phyloP scores from a whole-genome alignment of 805 yeast species.

The Zygosaccharomyces lentus region DNA sequence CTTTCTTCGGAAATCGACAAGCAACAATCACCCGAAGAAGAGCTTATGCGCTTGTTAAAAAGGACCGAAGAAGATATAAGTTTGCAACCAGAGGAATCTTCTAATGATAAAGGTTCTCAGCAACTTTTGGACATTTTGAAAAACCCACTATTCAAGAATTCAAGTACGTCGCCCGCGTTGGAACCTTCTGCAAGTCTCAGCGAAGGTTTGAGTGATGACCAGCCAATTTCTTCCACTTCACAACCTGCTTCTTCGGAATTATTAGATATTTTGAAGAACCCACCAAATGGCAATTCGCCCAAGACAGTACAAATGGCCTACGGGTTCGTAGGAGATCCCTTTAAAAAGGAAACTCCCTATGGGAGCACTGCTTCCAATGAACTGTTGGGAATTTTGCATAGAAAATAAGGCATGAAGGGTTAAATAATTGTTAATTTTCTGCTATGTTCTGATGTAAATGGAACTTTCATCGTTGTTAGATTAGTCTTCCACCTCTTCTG shows the following conservation, averaged over 20 bases:
- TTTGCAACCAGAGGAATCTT: background rate
- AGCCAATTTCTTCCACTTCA: background rate
- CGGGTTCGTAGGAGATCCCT: slow-evolving; percentile 1
- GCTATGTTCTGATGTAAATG: slow-evolving; percentile 1
- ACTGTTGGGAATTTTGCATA: slow-evolving; percentile 25
- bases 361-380: slow-evolving; percentile 21
- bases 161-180: background rate
- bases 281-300: slow-evolving; percentile 3
- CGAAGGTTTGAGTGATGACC: background rate
- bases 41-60: slow-evolving; percentile 12
- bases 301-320: slow-evolving; percentile 1
- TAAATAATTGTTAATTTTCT: slow-evolving; percentile 1
- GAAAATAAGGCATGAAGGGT: slow-evolving; percentile 6
- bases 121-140: slow-evolving; percentile 9
- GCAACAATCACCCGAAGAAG: slow-evolving; percentile 14
- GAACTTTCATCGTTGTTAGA: background rate
- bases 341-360: slow-evolving; percentile 4
- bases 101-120: slow-evolving; percentile 5
- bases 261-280: slow-evolving; percentile 21
- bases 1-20: background rate
- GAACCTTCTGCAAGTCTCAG: background rate
- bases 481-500: slow-evolving; percentile 37
- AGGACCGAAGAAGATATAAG: slow-evolving; percentile 1
- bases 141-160: background rate
- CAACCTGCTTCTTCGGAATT: slow-evolving; percentile 19